Percentiles rank a stretch among this genome's conserved stretches.
phyloP scores from a whole-genome alignment of 2,329 filamentous ascomycete species.

The Ophiobolus disseminans region DNA sequence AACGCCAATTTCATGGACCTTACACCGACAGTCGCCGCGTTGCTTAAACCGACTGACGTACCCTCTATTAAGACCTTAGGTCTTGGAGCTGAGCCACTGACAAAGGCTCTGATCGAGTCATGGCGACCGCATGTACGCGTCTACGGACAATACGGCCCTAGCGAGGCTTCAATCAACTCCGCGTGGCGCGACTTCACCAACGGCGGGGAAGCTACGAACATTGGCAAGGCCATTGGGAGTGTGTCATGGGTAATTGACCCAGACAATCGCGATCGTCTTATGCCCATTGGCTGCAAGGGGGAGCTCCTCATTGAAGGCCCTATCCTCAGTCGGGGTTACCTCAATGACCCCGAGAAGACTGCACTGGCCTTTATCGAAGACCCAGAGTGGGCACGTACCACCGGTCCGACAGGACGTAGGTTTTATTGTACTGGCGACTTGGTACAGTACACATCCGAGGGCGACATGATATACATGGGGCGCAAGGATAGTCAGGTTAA shows the following conservation, averaged over 20 bases:
- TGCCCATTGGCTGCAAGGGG: constrained; percentile 44
- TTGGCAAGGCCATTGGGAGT: constrained; percentile 40
- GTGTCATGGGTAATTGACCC: constrained; percentile 44
- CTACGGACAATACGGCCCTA: constrained; percentile 42
- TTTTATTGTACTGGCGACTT: constrained; percentile 47
- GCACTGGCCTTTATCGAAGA: constrained; percentile 37
- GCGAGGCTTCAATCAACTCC: constrained; percentile 43
- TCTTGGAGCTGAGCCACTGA: constrained; percentile 55
- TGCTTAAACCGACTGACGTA: constrained; percentile 54
- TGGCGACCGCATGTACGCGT: constrained; percentile 34
- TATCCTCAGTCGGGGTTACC: constrained; percentile 43
- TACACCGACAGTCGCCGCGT: constrained; percentile 65
- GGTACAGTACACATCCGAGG: constrained; percentile 40
- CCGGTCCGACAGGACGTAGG: constrained; percentile 21
- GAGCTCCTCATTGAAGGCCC: constrained; percentile 47
- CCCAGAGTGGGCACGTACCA: constrained; percentile 35
- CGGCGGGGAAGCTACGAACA: constrained; percentile 43
- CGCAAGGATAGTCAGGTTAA: constrained; percentile 48
- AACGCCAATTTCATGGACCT: constrained; percentile 53
- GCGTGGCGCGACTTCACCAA: constrained; percentile 39
- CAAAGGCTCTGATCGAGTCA: constrained; percentile 38
- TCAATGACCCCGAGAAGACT: constrained; percentile 43
- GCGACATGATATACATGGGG: constrained; percentile 46
- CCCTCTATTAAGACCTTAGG: constrained; percentile 54
- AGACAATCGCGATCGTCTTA: constrained; percentile 38